Percentiles rank a stretch among this genome's conserved stretches.
Evolutionary conservation across 2,329 filamentous ascomycete species (phyloP).

Genomic region (Fusarium euwallaceae): DNA sequence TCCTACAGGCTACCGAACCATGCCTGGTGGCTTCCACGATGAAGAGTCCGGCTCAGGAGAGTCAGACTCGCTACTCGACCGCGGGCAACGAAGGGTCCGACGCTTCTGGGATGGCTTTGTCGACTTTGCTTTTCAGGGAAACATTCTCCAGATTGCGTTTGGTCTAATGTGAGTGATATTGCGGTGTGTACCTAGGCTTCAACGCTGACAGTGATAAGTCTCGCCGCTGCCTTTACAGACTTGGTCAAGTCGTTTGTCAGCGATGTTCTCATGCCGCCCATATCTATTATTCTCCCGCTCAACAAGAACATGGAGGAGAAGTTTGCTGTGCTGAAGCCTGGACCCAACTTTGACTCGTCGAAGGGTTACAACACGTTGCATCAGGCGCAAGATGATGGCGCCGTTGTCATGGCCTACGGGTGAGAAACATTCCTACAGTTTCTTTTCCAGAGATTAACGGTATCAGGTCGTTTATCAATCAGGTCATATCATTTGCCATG

Average conservation of each 20-base stretch:
- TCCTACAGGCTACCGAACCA: conserved; percentile 35
- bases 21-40: conserved; percentile 49
- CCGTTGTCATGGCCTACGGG: conserved; percentile 80
- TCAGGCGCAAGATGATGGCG: conserved; percentile 78
- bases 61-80: conserved; percentile 58
- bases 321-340: conserved; percentile 74
- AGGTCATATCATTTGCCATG: conserved; percentile 74
- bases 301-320: conserved; percentile 81
- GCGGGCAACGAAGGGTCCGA: conserved; percentile 61
- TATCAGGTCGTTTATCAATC: conserved; percentile 70
- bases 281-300: conserved; percentile 77
- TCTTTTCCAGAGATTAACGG: background rate
- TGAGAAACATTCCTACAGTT: conserved; percentile 49
- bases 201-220: conserved; percentile 55
- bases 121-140: conserved; percentile 80
- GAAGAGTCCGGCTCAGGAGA: conserved; percentile 53
- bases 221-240: conserved; percentile 78
- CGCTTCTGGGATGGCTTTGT: conserved; percentile 73
- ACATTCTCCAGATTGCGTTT: conserved; percentile 81
- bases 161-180: conserved; percentile 73
- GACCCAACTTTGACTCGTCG: conserved; percentile 64
- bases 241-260: conserved; percentile 80
- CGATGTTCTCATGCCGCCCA: conserved; percentile 76
- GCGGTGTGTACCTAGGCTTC: background rate
- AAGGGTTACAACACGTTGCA: conserved; percentile 77